Evolutionary conservation across 2,329 filamentous ascomycete species (phyloP), one percentile per base, ranked within the genome.

Genomic region (Cladosporium sp.): DNA sequence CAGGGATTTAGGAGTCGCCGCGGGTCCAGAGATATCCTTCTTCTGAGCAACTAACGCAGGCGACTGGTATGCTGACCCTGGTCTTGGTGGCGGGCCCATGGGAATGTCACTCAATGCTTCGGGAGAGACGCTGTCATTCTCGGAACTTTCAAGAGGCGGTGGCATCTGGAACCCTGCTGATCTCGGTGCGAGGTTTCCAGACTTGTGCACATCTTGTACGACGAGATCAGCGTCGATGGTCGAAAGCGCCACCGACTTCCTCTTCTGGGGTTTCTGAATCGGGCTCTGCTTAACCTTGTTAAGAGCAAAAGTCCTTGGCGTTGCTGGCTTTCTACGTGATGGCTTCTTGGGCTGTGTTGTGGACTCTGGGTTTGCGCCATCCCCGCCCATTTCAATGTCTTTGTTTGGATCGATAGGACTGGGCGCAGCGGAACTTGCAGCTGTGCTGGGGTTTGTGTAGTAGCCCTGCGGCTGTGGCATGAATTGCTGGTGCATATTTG

Each of bases 221-320:
- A 79, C 68, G 28, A 77, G 75, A 75, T 77, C 77, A 71, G 80
- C 75, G 71, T 82, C 79, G 67, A 82, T 81, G 13, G 80, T 74
- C 2, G 78, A 78, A 18, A 81, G 72, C 36, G 77, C 78, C 18
- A 77, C 76, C 70, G 82, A 83, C 70, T 83, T 81, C 53, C 81
- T 75, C 69, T 79, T 80, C 71, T 86, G 83, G 10, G 89, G 86
- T 74, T 91, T 92, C 39, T 88, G 84, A 61, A 92, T 91, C 3
- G 90, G 89, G 14, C 89, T 92, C 76, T 91, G 88, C 70, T 88
- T 86, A 64, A 91, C 82, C 46, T 81, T 78, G n/a, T 72, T 71
- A 28, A 75, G 70, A 25, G 64, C 64, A 10, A 65, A 65, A 3
- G 74, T 76, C n/a, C 80, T 74, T n/a, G 79, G 87, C 82, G 68